Conservation (phyloP, 441 rosid genomes). For the Populus hybrid region DNA sequence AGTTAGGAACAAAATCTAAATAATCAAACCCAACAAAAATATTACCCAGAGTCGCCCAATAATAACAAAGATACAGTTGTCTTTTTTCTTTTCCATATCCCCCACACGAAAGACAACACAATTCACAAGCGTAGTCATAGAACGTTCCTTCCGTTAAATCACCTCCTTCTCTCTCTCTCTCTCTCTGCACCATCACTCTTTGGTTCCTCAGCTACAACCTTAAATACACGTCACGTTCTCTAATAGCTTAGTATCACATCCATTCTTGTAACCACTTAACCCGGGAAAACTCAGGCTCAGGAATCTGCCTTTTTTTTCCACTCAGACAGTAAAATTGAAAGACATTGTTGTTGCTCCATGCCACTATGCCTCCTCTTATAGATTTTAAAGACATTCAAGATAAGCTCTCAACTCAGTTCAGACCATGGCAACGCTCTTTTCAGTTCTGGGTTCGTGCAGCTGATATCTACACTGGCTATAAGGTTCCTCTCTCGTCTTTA, state of each 20-base stretch:
- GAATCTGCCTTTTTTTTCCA: too few species aligned
- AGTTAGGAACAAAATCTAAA: too few species aligned
- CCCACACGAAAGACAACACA: too few species aligned
- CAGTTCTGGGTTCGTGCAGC: conserved; percentile 92
- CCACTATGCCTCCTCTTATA: conserved; percentile 27
- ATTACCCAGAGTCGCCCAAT: too few species aligned
- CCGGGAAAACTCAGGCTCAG: background rate
- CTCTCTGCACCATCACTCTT: background rate
- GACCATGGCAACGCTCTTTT: conserved; percentile 90
- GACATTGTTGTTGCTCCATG: conserved; percentile 23
- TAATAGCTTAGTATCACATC: background rate
- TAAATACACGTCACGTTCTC: background rate
- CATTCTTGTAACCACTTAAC: background rate
- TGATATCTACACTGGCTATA: conserved; percentile 83
- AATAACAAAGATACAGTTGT: too few species aligned
- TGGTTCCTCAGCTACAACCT: background rate
- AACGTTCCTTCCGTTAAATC: too few species aligned
- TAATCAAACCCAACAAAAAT: too few species aligned
- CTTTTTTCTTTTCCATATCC: too few species aligned
- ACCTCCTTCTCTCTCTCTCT: too few species aligned
- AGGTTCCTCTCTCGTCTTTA: conserved; percentile 38
- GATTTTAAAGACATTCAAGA: conserved; percentile 65
- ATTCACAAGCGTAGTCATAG: too few species aligned
- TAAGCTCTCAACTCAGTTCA: conserved; percentile 52
- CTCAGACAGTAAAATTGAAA: too few species aligned